Evolutionary conservation across 73 alveolate species (phyloP), one percentile per base, ranked within the genome.

Genomic region (Paramecium tetraurelia): DNA sequence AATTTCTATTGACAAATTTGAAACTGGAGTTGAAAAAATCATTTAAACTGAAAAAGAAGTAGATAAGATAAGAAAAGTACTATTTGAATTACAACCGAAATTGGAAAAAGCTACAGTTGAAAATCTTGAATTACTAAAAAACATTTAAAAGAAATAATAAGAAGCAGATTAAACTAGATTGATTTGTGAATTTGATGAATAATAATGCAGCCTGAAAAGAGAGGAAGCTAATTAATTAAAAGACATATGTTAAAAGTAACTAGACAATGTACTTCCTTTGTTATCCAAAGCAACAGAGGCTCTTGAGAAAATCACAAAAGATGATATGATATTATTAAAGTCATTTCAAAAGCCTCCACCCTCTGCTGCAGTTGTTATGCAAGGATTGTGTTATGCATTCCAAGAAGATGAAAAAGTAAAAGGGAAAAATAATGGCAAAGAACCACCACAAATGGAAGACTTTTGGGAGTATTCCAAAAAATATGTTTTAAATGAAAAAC

Each of bases 201-300:
- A 72, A 24, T 77, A 77, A 2, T 80, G 96, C 20, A 86, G 93
- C 33, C 95, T 85, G 36, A 92, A 95, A 93, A 89, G 94, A 36
- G 97, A 94, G 69, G 92, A 41, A 68, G 99, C 98, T 16, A 93
- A 80, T 59, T 95, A 96, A 27, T 89, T 96, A 27, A 93, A 92
- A 58, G 93, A 92, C 31, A 98, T 96, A 76, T 96, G 98, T 68
- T 90, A 96, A 59, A 93, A 85, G 14, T 97, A 95, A 59, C 86
- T 99, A 90, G 99, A 97, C 46, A 96, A 95, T 24, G 99, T 99
- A 18, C 97, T 98, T 97, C 99, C 99, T 18, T 95, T 98, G 24
- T 96, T 97, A 93, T 96, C 97, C 70, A 95, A 96, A 58, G 99
- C 99, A 6, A 93, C 97, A 68, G 98, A 96, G 31, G 99, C 99